A percentile compares a stretch with the other conserved stretches of the same genome.
These are phyloP conservation scores for Peronospora belbahrii DNA, from an alignment of 352 stramenopile species.

Conservation along the genomic window DNA sequence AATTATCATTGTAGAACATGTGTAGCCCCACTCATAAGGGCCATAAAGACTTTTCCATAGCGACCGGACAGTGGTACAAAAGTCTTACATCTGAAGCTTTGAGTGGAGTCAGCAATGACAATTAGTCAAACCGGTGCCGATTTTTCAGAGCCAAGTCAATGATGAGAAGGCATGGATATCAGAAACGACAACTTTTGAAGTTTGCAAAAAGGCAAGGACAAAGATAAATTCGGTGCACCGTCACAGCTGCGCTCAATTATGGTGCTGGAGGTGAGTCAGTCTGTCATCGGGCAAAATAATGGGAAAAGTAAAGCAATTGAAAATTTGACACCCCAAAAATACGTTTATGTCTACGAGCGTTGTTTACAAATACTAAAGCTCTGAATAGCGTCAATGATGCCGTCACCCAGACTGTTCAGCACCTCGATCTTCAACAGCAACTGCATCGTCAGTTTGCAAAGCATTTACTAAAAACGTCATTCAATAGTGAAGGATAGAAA, in stretches of 20 bases:
- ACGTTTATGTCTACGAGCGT: no score
- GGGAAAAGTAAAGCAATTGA: no score
- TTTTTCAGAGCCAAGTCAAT: constrained; percentile 3
- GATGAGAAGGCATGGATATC: constrained; percentile 14
- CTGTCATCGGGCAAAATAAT: no score
- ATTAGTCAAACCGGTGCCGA: background rate
- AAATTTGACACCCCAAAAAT: no score
- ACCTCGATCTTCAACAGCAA: constrained; percentile 36
- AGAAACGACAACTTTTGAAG: constrained; percentile 23
- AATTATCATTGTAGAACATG: no score
- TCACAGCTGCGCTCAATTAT: constrained; percentile 20
- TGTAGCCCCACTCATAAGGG: no score
- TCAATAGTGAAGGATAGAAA: no score
- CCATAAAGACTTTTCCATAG: no score
- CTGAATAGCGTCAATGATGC: constrained; percentile 45
- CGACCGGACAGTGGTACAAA: constrained; percentile 9
- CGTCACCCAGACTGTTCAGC: constrained; percentile 37
- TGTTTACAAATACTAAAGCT: constrained; percentile 47
- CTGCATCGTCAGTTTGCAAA: no score
- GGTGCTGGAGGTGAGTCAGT: constrained; percentile 31
- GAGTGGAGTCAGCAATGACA: constrained; percentile 1
- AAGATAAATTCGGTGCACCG: constrained; percentile 6
- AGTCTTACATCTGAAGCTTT: background rate
- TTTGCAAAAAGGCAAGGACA: constrained; percentile 2
- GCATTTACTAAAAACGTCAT: no score